phyloP scores from a whole-genome alignment of 1,284 basidiomycete genomes.

The Xanthoconium separans region DNA sequence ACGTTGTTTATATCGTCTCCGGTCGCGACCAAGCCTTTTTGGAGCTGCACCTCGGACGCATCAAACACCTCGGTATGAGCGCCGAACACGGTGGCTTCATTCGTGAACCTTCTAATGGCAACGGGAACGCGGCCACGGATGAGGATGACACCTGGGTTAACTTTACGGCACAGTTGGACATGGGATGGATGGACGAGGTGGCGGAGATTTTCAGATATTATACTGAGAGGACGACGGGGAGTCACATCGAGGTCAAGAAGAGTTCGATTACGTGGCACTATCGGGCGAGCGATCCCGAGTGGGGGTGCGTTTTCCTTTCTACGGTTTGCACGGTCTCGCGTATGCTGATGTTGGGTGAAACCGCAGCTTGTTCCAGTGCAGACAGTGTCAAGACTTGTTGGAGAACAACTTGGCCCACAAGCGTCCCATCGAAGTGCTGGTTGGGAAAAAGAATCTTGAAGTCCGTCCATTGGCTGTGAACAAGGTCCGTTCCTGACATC shows the following conservation, averaged over 20 bases:
- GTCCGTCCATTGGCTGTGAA: conserved; percentile 94
- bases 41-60: conserved; percentile 87
- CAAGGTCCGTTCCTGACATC: conserved; percentile 51
- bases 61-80: conserved; percentile 83
- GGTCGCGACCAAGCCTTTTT: conserved; percentile 95
- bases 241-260: conserved; percentile 95
- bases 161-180: conserved; percentile 89
- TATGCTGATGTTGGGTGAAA: conserved; percentile 14
- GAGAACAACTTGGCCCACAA: conserved; percentile 91
- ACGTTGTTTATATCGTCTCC: conserved; percentile 96
- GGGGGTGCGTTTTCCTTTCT: conserved; percentile 63
- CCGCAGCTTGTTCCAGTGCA: conserved; percentile 86
- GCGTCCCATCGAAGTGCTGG: conserved; percentile 87
- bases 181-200: conserved; percentile 98
- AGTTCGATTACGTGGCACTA: conserved; percentile 99
- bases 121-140: background rate
- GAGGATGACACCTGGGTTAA: conserved; percentile 70
- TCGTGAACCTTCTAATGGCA: conserved; percentile 51
- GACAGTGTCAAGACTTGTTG: conserved; percentile 94
- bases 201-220: conserved; percentile 96
- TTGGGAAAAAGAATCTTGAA: conserved; percentile 98
- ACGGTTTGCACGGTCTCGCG: background rate
- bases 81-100: conserved; percentile 98
- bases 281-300: conserved; percentile 90
- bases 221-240: conserved; percentile 95